Percentiles rank a stretch among this genome's conserved stretches.
These are phyloP conservation scores for Monosporascus sp. DNA, from an alignment of 2,329 filamentous ascomycete genomes.

Conservation along the genomic window DNA sequence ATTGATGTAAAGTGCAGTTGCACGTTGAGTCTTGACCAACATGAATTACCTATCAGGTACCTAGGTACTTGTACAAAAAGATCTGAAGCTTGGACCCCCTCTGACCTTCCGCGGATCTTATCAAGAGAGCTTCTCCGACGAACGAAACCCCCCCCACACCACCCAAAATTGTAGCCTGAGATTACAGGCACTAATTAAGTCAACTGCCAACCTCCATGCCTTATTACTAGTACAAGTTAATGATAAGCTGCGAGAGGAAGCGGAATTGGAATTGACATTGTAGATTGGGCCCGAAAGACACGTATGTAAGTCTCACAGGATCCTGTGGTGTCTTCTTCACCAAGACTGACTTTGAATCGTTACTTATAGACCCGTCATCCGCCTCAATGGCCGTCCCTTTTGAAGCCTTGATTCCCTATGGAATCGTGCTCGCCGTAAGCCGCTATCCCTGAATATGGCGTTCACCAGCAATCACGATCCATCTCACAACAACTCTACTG, in stretches of 20 bases:
- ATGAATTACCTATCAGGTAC: no score
- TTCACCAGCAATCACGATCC: constrained; percentile 1
- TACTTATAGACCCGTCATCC: constrained; percentile 4
- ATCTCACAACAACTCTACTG: constrained; percentile 11
- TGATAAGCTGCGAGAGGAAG: background rate
- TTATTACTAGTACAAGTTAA: background rate
- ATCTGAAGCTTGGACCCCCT: no score
- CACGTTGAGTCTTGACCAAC: no score
- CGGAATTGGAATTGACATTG: background rate
- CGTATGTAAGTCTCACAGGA: constrained; percentile 2
- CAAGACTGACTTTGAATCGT: constrained; percentile 1
- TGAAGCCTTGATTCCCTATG: constrained; percentile 59
- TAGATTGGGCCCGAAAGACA: background rate
- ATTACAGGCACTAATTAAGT: background rate
- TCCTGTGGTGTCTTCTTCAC: background rate
- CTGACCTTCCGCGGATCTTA: no score
- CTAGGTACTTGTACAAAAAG: no score
- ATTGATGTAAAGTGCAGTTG: no score
- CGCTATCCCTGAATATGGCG: background rate
- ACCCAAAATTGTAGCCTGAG: background rate
- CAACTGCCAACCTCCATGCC: background rate
- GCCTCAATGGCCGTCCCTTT: constrained; percentile 57
- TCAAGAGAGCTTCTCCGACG: background rate
- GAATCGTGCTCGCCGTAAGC: constrained; percentile 56
- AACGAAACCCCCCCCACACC: background rate